Evolutionary conservation across 495 filamentous ascomycete genomes (phyloP).

Genomic region (Elaphomyces granulatus): DNA sequence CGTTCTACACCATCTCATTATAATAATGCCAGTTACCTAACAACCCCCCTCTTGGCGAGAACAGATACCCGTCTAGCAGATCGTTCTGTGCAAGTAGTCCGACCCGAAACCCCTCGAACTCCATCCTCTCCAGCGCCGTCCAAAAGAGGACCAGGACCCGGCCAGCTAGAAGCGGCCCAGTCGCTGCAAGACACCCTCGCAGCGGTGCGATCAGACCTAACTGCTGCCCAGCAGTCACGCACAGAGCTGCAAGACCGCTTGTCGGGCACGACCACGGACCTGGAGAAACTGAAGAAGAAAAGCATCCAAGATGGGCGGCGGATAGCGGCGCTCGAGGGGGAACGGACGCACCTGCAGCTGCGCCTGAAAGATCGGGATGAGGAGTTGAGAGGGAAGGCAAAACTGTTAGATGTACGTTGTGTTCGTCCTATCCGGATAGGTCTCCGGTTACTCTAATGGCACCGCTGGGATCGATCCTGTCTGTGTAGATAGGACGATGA

Average conservation of each 20-base stretch:
- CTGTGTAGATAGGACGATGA: too few species aligned
- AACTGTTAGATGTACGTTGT: conserved; percentile 52
- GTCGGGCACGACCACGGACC: conserved; percentile 42
- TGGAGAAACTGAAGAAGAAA: conserved; percentile 43
- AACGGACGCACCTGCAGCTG: conserved; percentile 43
- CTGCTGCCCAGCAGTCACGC: conserved; percentile 60
- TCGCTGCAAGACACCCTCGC: conserved; percentile 25
- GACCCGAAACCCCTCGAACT: conserved; percentile 27
- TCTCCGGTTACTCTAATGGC: too few species aligned
- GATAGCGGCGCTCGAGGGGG: conserved; percentile 46
- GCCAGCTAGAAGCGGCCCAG: conserved; percentile 7
- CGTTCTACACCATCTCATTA: too few species aligned
- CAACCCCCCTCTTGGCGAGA: too few species aligned
- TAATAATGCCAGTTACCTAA: too few species aligned
- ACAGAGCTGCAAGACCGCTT: conserved; percentile 48
- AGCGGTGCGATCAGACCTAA: conserved; percentile 46
- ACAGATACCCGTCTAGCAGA: conserved; percentile 58
- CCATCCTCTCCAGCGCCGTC: not conserved
- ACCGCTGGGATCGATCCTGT: too few species aligned
- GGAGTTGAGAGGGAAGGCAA: conserved; percentile 68
- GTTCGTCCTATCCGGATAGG: too few species aligned
- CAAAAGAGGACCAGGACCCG: conserved; percentile 5
- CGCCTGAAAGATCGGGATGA: conserved; percentile 69
- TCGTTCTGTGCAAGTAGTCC: conserved; percentile 32
- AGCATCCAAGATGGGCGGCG: conserved; percentile 38